phyloP scores from a whole-genome alignment of 2,329 filamentous ascomycete species.

The Knufia fluminis region DNA sequence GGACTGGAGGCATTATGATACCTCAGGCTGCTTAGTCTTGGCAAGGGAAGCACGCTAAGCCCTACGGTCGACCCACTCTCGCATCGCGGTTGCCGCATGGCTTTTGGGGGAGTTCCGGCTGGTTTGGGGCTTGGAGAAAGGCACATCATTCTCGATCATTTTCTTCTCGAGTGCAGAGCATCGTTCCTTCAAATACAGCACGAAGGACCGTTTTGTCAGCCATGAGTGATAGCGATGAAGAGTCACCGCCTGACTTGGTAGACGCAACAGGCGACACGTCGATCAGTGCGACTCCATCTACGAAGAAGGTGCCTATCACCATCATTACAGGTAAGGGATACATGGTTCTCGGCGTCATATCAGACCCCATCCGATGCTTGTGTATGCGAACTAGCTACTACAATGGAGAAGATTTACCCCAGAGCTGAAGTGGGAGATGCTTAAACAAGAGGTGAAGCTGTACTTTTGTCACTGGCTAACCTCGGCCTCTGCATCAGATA shows the following conservation, averaged over 20 bases:
- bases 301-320: conserved; percentile 40
- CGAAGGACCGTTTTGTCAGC: too few relatives aligned
- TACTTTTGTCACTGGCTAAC: background rate
- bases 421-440: background rate
- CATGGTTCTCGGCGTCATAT: background rate
- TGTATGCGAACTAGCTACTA: background rate
- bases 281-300: conserved; percentile 21
- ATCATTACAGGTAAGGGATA: conserved; percentile 39
- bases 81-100: background rate
- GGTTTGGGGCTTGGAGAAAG: background rate
- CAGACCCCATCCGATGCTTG: background rate
- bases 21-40: conserved; percentile 3
- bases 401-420: background rate
- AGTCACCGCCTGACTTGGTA: conserved; percentile 36
- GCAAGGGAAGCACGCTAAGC: background rate
- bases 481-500: background rate
- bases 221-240: conserved; percentile 31
- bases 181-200: too few relatives aligned
- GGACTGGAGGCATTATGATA: background rate
- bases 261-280: conserved; percentile 24
- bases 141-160: conserved; percentile 5
- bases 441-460: conserved; percentile 4
- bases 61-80: background rate
- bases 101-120: background rate
- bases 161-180: background rate